Base-by-base conservation (phyloP, 805 yeast species). In the Teunomyces tritomae region DNA sequence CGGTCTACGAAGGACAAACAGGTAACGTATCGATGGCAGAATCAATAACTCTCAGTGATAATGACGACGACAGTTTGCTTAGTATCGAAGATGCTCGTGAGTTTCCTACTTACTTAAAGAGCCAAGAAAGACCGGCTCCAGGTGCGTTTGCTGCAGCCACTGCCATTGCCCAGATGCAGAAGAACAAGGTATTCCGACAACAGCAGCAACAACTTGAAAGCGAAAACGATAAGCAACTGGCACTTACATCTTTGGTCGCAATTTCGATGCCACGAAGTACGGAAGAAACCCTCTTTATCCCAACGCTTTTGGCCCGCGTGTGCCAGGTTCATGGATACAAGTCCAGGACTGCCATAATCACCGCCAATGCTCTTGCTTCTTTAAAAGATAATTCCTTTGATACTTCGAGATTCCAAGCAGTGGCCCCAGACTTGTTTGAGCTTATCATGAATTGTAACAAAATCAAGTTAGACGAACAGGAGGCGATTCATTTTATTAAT, bases 241-340 rank as follows among this genome's bases (percentile, higher is more conserved):
- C 67, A 53, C 61, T 73, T 27, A 71, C 77, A 1, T 57, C 65
- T 0, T 57, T 73, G 43, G 89, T 86, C 4, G 88, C 92, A 0
- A 76, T 85, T 50, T 79, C 92, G 0, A 77, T 85, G 8, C 94
- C 92, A 5, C 70, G 94, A 59, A 79, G 87, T 13, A 86, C 92
- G 0, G 91, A 85, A 56, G 94, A 87, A 59, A 85, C 89, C 0
- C 66, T 87, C 36, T 84, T 85, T 56, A 81, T 85, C 32, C 92
- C 94, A 0, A 82, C 87, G 6, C 64, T 87, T 43, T 67, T 87
- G 49, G 87, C 89, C 5, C 78, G 82, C 47, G 75, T 87, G 43
- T 85, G 89, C 49, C 83, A 82, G 56, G 79, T 76, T 1, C 86
- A 83, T 63, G 92, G 94, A 0, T 84, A 83, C 61, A 78, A 81